phyloP scores from a whole-genome alignment of 345 rosid species.

The Ricinus communis region DNA sequence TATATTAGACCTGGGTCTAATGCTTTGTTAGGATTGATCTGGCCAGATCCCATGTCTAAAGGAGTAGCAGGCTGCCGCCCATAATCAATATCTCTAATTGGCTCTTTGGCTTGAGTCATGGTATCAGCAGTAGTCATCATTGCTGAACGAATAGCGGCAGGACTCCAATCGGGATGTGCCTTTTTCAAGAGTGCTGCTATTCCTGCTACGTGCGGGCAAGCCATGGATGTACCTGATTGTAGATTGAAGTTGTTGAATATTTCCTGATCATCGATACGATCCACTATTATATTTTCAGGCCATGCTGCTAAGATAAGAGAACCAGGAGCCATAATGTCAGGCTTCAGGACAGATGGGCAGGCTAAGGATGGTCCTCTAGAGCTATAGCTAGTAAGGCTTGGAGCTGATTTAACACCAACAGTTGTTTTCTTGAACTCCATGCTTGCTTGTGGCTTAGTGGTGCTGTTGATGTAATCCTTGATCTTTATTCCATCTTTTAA shows the following conservation, averaged over 20 bases:
- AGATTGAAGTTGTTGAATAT: constrained; percentile 37
- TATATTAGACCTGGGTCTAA: constrained; percentile 57
- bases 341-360: constrained; percentile 48
- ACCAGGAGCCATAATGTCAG: constrained; percentile 58
- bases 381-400: constrained; percentile 44
- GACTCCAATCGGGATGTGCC: constrained; percentile 55
- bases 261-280: background rate
- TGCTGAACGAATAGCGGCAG: constrained; percentile 59
- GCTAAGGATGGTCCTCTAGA: constrained; percentile 61
- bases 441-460: constrained; percentile 30
- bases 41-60: constrained; percentile 57
- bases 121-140: constrained; percentile 54
- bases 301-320: constrained; percentile 45
- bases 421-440: constrained; percentile 36
- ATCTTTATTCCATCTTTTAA: constrained; percentile 28
- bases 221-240: constrained; percentile 57
- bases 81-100: constrained; percentile 27
- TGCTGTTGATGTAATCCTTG: constrained; percentile 37
- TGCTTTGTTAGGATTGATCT: constrained; percentile 54
- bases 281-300: constrained; percentile 31
- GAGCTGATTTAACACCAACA: constrained; percentile 38
- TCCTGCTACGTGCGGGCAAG: constrained; percentile 58
- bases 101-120: constrained; percentile 20
- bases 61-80: constrained; percentile 33
- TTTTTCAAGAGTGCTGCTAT: constrained; percentile 49